phyloP scores from a whole-genome alignment of 352 stramenopile species.

The Plasmopara viticola region DNA sequence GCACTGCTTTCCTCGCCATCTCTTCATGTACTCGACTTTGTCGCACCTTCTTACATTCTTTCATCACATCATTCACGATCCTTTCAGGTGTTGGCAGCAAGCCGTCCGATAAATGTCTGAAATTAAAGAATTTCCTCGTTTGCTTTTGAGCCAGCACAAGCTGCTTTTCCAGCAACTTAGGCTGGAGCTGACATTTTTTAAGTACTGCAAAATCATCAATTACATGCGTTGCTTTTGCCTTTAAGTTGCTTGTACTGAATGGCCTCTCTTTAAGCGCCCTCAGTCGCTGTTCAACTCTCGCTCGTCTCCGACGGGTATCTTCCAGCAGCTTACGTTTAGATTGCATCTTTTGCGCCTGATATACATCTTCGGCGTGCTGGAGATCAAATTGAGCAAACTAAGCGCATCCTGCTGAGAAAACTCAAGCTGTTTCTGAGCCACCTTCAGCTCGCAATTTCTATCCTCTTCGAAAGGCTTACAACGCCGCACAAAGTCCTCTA shows the following conservation, averaged over 20 bases:
- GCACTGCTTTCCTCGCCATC: neutral
- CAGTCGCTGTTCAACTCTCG: conserved; percentile 66
- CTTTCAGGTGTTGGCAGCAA: conserved; percentile 31
- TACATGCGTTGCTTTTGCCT: neutral
- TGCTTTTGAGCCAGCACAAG: conserved; percentile 20
- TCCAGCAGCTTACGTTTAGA: conserved; percentile 32
- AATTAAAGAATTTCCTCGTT: conserved; percentile 43
- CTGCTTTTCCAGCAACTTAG: conserved; percentile 18
- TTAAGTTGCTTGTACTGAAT: conserved; percentile 13
- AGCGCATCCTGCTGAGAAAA: conserved; percentile 47
- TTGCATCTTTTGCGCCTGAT: conserved; percentile 32
- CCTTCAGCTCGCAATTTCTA: conserved; percentile 37
- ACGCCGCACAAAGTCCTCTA: conserved; percentile 57
- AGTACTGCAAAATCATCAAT: neutral
- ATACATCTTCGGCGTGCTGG: conserved; percentile 63
- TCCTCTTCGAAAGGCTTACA: conserved; percentile 57
- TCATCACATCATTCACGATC: conserved; percentile 36
- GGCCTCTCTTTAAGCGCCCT: conserved; percentile 40
- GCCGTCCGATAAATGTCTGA: conserved; percentile 42
- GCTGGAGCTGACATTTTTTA: conserved; percentile 4
- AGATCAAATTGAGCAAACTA: conserved; percentile 67
- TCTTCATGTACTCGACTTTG: conserved; percentile 16
- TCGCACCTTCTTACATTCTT: conserved; percentile 19
- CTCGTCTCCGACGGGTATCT: conserved; percentile 37
- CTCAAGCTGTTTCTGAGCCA: conserved; percentile 43